phyloP scores from a whole-genome alignment of 768 basidiomycete genomes.

The Leucocoprinus birnbaumii region DNA sequence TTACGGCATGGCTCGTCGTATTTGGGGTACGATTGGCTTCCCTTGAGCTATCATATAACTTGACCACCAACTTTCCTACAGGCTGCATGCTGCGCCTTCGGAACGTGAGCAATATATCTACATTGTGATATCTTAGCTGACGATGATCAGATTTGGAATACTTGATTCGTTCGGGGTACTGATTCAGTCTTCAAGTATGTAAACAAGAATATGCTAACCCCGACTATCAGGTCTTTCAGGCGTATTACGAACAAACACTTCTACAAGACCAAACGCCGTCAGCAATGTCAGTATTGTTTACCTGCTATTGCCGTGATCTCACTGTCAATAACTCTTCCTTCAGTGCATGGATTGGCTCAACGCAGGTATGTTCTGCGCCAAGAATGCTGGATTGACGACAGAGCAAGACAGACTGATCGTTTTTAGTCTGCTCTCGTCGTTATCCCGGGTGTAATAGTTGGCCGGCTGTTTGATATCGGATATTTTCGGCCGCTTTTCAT shows the following conservation, averaged over 20 bases:
- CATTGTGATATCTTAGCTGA: constrained; percentile 9
- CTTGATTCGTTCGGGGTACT: constrained; percentile 75
- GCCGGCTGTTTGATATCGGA: constrained; percentile 69
- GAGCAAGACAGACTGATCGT: too few species aligned
- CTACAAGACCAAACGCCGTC: background rate
- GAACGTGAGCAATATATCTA: constrained; percentile 35
- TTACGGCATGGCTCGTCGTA: constrained; percentile 42
- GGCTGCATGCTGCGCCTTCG: constrained; percentile 45
- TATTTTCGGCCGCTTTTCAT: constrained; percentile 51
- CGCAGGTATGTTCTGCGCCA: constrained; percentile 45
- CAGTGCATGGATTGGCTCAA: constrained; percentile 81
- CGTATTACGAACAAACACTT: background rate
- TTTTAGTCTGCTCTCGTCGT: constrained; percentile 59
- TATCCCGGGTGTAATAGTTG: constrained; percentile 45
- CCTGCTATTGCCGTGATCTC: background rate
- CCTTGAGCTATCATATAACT: background rate
- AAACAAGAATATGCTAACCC: background rate
- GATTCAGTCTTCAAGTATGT: constrained; percentile 4
- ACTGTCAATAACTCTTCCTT: background rate
- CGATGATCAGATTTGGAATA: constrained; percentile 51
- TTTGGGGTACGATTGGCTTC: constrained; percentile 32
- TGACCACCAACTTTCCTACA: constrained; percentile 14
- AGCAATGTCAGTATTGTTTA: constrained; percentile 25
- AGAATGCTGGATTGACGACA: too few species aligned
- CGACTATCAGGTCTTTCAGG: background rate